phyloP scores from a whole-genome alignment of 768 basidiomycete genomes.

The Amanita inopinata region DNA sequence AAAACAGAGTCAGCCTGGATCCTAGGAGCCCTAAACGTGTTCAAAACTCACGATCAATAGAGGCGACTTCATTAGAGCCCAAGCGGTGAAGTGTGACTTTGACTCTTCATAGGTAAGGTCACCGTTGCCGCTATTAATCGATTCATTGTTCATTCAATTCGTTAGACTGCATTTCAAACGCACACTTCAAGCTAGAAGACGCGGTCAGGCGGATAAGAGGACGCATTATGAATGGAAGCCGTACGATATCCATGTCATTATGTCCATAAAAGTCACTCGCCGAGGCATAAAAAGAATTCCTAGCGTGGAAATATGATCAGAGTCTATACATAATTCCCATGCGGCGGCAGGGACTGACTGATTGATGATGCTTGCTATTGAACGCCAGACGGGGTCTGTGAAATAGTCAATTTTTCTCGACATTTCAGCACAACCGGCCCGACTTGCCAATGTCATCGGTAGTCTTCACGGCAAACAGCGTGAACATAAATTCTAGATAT shows the following conservation, averaged over 20 bases:
- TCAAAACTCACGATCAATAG: conserved; percentile 40
- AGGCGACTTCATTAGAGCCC: conserved; percentile 65
- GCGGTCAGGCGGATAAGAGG: conserved; percentile 5
- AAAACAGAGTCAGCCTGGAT: conserved; percentile 1
- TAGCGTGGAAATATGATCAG: conserved; percentile 15
- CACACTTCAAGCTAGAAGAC: conserved; percentile 44
- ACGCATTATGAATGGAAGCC: conserved; percentile 10
- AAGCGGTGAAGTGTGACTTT: conserved; percentile 64
- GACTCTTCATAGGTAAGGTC: conserved; percentile 50
- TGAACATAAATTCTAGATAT: not conserved
- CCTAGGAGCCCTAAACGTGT: not conserved
- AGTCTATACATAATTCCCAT: not conserved
- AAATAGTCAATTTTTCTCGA: conserved; percentile 6
- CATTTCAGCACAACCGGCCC: not conserved
- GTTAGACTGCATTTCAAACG: too few relatives aligned
- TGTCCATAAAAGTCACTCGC: conserved; percentile 60
- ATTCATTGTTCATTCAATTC: conserved; percentile 3
- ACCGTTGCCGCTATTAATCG: conserved; percentile 44
- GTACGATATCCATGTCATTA: conserved; percentile 61
- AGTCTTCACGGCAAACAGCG: conserved; percentile 24
- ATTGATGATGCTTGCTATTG: conserved; percentile 44
- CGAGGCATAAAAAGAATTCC: conserved; percentile 56
- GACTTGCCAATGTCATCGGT: conserved; percentile 38
- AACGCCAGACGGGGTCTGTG: conserved; percentile 37
- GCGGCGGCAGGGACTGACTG: conserved; percentile 24